Percentiles rank a stretch among this genome's conserved stretches.
These are phyloP conservation scores for Aspergillus sparsus DNA, from an alignment of 495 filamentous ascomycete species.

Conservation along the genomic window DNA sequence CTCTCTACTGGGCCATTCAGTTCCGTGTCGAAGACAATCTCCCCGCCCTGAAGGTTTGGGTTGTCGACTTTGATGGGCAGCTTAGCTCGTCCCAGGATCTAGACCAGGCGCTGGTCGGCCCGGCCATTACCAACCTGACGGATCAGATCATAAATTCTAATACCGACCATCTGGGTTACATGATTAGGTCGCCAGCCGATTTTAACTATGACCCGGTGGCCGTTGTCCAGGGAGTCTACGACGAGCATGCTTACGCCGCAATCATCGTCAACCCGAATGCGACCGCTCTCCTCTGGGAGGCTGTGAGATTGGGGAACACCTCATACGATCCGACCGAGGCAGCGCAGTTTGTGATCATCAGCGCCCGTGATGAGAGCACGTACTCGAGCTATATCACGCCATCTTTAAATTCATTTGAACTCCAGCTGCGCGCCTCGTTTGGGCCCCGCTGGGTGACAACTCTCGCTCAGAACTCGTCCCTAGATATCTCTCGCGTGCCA, in stretches of 20 bases:
- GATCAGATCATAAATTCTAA: slow-evolving; percentile 37
- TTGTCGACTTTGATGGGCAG: slow-evolving; percentile 67
- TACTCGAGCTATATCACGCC: slow-evolving; percentile 56
- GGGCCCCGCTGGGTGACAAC: slow-evolving; percentile 52
- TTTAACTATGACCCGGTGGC: slow-evolving; percentile 60
- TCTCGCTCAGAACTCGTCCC: slow-evolving; percentile 34
- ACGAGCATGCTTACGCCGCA: slow-evolving; percentile 63
- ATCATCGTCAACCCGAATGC: slow-evolving; percentile 68
- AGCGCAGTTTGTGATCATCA: slow-evolving; percentile 59
- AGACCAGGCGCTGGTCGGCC: slow-evolving; percentile 56
- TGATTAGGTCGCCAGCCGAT: slow-evolving; percentile 47
- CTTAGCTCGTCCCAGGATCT: slow-evolving; percentile 49
- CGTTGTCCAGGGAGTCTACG: slow-evolving; percentile 62
- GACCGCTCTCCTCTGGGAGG: slow-evolving; percentile 58
- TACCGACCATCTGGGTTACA: slow-evolving; percentile 49
- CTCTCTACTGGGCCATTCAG: slow-evolving; percentile 63
- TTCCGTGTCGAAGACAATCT: slow-evolving; percentile 52
- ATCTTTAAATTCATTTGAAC: slow-evolving; percentile 46
- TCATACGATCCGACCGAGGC: slow-evolving; percentile 65
- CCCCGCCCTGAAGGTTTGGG: slow-evolving; percentile 52
- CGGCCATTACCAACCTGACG: slow-evolving; percentile 48
- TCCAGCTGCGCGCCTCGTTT: slow-evolving; percentile 48
- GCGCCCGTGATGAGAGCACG: slow-evolving; percentile 60
- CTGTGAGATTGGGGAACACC: slow-evolving; percentile 56
- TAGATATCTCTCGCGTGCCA: slow-evolving; percentile 48